phyloP scores from a whole-genome alignment of 2,329 filamentous ascomycete species.

The Didymella sp. region DNA sequence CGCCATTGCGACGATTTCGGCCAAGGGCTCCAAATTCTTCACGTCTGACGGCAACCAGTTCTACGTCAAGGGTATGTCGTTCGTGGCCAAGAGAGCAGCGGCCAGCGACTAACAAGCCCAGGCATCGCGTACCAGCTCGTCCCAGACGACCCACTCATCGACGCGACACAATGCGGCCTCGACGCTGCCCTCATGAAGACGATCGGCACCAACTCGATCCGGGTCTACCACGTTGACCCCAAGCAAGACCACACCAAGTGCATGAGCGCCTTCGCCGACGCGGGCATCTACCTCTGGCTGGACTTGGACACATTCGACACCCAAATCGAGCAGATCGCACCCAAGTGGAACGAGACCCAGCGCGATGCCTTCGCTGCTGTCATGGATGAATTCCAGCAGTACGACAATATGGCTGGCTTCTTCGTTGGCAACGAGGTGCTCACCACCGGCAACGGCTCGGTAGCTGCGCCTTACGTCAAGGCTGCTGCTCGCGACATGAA shows the following conservation, averaged over 20 bases:
- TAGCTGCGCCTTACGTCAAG: slow-evolving; percentile 81
- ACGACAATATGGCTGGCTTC: slow-evolving; percentile 76
- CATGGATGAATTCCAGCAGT: slow-evolving; percentile 78
- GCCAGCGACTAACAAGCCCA: slow-evolving; percentile 43
- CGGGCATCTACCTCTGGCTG: slow-evolving; percentile 75
- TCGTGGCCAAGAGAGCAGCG: not conserved
- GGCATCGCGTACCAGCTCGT: slow-evolving; percentile 74
- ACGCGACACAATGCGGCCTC: slow-evolving; percentile 76
- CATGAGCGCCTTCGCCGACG: slow-evolving; percentile 80
- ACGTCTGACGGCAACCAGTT: slow-evolving; percentile 80
- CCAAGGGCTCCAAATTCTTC: slow-evolving; percentile 84
- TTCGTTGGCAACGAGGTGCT: slow-evolving; percentile 90
- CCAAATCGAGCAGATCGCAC: slow-evolving; percentile 68
- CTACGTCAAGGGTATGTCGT: slow-evolving; percentile 74
- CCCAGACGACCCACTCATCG: slow-evolving; percentile 76
- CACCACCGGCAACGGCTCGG: slow-evolving; percentile 61
- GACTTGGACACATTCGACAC: slow-evolving; percentile 76
- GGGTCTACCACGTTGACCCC: slow-evolving; percentile 86
- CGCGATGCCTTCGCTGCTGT: slow-evolving; percentile 71
- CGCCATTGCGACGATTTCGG: slow-evolving; percentile 63
- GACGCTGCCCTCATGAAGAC: slow-evolving; percentile 81
- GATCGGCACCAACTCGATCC: slow-evolving; percentile 82
- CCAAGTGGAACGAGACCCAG: slow-evolving; percentile 77
- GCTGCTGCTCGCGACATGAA: slow-evolving; percentile 83
- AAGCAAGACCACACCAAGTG: slow-evolving; percentile 74